Evolutionary conservation across 768 basidiomycete species (phyloP).

Genomic region (Psilocybe subaeruginosa): DNA sequence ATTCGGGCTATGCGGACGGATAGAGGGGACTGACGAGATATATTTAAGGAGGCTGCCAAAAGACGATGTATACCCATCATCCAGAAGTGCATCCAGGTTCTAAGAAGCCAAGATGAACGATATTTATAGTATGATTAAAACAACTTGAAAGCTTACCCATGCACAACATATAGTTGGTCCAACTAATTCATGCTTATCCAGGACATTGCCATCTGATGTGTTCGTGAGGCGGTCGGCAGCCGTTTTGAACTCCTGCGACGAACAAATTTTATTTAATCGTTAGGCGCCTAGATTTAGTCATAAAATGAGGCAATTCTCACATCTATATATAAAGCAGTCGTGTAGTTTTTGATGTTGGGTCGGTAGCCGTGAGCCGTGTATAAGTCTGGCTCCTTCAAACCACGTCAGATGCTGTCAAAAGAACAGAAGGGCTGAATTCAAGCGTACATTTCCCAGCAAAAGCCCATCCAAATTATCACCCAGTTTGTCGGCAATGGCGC

Average conservation of each 20-base stretch:
- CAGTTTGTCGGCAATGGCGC: slow-evolving; percentile 37
- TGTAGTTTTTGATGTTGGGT: slow-evolving; percentile 46
- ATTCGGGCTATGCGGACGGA: neutral
- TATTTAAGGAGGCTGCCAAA: slow-evolving; percentile 48
- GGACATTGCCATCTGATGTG: slow-evolving; percentile 41
- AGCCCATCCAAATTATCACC: slow-evolving; percentile 46
- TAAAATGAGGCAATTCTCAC: slow-evolving; percentile 27
- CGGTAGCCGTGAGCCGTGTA: slow-evolving; percentile 47
- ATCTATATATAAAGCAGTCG: slow-evolving; percentile 45
- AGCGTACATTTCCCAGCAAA: slow-evolving; percentile 50
- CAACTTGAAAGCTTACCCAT: slow-evolving; percentile 39
- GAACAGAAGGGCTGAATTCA: neutral
- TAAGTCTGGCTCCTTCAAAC: slow-evolving; percentile 59
- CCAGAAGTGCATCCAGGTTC: slow-evolving; percentile 46
- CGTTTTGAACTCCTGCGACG: slow-evolving; percentile 33
- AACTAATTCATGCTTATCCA: slow-evolving; percentile 40
- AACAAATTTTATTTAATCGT: neutral
- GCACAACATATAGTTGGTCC: slow-evolving; percentile 55
- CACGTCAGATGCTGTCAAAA: neutral
- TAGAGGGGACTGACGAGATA: slow-evolving; percentile 38
- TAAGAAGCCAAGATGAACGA: slow-evolving; percentile 17
- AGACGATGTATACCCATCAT: slow-evolving; percentile 40
- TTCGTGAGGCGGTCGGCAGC: slow-evolving; percentile 40
- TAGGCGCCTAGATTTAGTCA: neutral
- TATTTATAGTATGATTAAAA: neutral